Base-by-base conservation (phyloP, 352 stramenopile species). In the Phytophthora tentaculata region DNA sequence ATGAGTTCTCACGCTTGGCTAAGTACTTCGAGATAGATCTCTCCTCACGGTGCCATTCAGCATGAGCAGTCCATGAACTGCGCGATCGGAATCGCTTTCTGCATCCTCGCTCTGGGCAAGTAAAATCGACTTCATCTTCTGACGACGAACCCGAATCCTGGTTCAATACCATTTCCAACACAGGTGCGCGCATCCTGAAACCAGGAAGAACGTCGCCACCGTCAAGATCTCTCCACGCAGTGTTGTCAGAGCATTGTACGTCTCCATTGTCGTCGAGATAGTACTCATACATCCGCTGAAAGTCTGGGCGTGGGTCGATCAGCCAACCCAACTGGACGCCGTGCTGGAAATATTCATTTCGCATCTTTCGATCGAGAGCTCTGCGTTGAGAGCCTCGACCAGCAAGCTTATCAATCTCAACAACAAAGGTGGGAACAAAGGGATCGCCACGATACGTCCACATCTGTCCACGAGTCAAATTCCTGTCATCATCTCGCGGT, bases 381-480 rank as follows among this genome's bases (percentile, higher is more conserved):
- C 13, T 41, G 49, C n/a, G 16, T 41, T 47, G 39, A 17, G 49
- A 67, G 20, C 26, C 41, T 60, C 8, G 4, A 55, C 28, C 37
- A 48, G 59, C 23, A 1, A 60, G 49, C n/a, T 51, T 65, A 24
- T 65, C 58, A 35, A 53, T 53, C 26, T 55, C 49, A 26, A 43
- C 24, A 41, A 55, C 49, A 23, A 55, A 22, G 16, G 37, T 67
- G 23, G 60, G 62, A 19, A 57, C 54, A 43, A 66, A 79, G 0
- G 59, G 67, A 0, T 79, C 61, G 3, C 56, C 69, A 62, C 39
- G 39, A 23, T 64, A 64, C 9, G 64, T 77, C 69, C 64, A 74
- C 28, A 2, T 44, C 61, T 29, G 20, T 13, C 9, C 26, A 56
- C 2, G 20, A 0, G 26, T 13, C 32, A 53, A 37, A 3, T 23